phyloP scores from a whole-genome alignment of 306 rosid genomes.

The Urtica urens region DNA sequence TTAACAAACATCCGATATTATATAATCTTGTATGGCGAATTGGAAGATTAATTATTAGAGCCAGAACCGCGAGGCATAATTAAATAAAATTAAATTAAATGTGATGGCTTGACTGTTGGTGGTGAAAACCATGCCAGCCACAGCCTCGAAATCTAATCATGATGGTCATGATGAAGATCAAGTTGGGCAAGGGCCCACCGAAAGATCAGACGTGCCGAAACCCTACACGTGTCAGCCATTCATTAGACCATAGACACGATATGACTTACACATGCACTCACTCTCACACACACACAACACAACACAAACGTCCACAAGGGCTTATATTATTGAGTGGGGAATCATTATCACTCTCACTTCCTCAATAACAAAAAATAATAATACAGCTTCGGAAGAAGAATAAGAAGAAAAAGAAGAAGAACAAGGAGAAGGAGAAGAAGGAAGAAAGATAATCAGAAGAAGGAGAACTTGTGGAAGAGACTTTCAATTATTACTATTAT shows the following conservation, averaged over 20 bases:
- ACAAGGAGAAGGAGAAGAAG: neutral
- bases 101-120: neutral
- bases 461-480: too few relatives aligned
- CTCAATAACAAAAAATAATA: constrained; percentile 29
- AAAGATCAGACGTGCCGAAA: constrained; percentile 28
- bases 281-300: constrained; percentile 44
- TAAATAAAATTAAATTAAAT: too few relatives aligned
- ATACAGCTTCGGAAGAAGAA: constrained; percentile 17
- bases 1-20: too few relatives aligned
- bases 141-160: constrained; percentile 23
- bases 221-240: constrained; percentile 22
- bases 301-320: constrained; percentile 34
- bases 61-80: constrained; percentile 1
- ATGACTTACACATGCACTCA: constrained; percentile 42
- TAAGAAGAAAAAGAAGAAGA: constrained; percentile 11
- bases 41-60: neutral
- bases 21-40: too few relatives aligned
- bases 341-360: constrained; percentile 13
- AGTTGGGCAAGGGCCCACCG: neutral
- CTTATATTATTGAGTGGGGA: constrained; percentile 52
- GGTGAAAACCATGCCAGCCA: constrained; percentile 22
- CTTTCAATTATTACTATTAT: neutral
- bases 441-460: neutral
- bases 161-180: constrained; percentile 9
- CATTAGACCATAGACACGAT: constrained; percentile 17